A percentile compares a stretch with the other conserved stretches of the same genome.
phyloP scores from a whole-genome alignment of 176 grass and related monocot species.

The Aegilops sharonensis region DNA sequence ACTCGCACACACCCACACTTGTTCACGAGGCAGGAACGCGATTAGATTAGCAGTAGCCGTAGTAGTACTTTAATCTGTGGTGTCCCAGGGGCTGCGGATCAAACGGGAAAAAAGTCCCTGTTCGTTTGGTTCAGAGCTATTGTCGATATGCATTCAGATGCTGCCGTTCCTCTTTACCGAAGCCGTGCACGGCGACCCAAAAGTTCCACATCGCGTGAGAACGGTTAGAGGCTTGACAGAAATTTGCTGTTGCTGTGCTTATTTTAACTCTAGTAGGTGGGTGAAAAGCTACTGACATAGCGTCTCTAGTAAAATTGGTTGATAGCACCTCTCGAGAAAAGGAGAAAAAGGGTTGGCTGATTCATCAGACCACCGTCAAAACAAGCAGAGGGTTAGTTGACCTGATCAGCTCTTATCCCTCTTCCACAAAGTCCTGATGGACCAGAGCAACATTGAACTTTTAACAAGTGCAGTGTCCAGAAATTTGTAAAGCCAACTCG shows the following conservation, averaged over 20 bases:
- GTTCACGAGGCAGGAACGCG: conserved; percentile 3
- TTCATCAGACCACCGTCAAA: conserved; percentile 4
- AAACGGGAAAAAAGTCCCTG: neutral
- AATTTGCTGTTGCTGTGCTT: conserved; percentile 8
- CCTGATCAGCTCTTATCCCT: neutral
- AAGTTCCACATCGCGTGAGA: conserved; percentile 30
- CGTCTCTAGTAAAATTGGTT: neutral
- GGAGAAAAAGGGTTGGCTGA: neutral
- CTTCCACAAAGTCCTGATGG: neutral
- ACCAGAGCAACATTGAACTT: neutral
- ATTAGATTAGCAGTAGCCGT: conserved; percentile 7
- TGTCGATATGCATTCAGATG: conserved; percentile 9
- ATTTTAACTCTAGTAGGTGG: conserved; percentile 2
- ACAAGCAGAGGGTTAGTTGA: neutral
- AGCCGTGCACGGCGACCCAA: conserved; percentile 33
- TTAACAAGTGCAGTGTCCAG: neutral
- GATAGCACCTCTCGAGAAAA: neutral
- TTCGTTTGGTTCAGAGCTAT: neutral
- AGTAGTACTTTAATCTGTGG: neutral
- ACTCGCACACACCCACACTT: neutral
- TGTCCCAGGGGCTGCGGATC: neutral
- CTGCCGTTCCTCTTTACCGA: conserved; percentile 19
- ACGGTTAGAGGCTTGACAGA: conserved; percentile 19
- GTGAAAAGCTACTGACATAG: conserved; percentile 18
- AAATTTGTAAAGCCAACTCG: neutral